Conservation (phyloP, 495 filamentous ascomycete genomes). For the Neurospora sp. region DNA sequence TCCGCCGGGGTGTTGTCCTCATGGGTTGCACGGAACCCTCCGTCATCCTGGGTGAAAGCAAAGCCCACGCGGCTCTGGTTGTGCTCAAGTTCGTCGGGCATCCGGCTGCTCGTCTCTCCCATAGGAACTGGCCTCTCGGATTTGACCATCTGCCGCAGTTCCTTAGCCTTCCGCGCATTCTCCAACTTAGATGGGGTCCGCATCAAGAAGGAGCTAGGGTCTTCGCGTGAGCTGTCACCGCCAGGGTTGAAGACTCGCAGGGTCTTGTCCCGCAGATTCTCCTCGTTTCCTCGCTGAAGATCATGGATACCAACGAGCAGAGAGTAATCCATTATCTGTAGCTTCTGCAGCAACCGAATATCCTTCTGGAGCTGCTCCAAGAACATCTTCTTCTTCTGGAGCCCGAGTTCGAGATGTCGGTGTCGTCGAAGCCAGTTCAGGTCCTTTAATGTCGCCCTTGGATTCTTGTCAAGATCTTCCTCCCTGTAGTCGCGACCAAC, state of each 20-base stretch:
- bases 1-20: constrained; percentile 77
- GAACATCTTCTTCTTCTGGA: constrained; percentile 75
- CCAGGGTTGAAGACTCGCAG: constrained; percentile 93
- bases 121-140: constrained; percentile 85
- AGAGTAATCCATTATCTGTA: constrained; percentile 99
- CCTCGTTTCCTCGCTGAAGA: constrained; percentile 77
- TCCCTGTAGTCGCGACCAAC: constrained; percentile 86
- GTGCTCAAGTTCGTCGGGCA: constrained; percentile 80
- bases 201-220: constrained; percentile 55
- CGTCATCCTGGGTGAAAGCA: constrained; percentile 88
- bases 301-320: constrained; percentile 93
- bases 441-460: constrained; percentile 90
- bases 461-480: constrained; percentile 77
- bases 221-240: constrained; percentile 48
- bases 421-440: constrained; percentile 90
- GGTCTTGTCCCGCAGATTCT: constrained; percentile 90
- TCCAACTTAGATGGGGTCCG: constrained; percentile 93
- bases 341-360: constrained; percentile 68
- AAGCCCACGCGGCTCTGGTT: constrained; percentile 38
- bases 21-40: constrained; percentile 86
- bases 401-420: constrained; percentile 75
- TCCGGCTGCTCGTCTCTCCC: constrained; percentile 67
- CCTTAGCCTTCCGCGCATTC: constrained; percentile 80
- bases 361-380: constrained; percentile 81
- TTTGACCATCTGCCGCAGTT: constrained; percentile 85